phyloP scores from a whole-genome alignment of 2,329 filamentous ascomycete species.

The Fusarium pseudograminearum region DNA sequence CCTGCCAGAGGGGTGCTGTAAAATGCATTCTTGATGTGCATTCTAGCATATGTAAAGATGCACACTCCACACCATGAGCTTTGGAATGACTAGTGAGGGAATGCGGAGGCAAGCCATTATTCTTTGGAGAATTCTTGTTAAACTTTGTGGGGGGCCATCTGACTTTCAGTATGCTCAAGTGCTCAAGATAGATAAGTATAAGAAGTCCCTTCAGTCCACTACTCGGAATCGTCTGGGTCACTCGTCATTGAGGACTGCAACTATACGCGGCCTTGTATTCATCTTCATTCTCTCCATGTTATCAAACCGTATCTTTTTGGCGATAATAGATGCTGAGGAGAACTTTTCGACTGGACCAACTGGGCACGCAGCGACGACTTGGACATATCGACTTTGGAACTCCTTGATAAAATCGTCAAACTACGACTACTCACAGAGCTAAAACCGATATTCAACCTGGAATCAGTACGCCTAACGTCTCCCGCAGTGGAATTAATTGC shows the following conservation, averaged over 20 bases:
- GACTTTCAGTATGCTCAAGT: conserved; percentile 18
- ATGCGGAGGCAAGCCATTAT: conserved; percentile 42
- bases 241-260: neutral
- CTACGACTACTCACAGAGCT: neutral
- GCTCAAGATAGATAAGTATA: conserved; percentile 21
- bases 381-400: conserved; percentile 3
- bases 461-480: neutral
- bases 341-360: neutral
- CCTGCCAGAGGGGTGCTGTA: conserved; percentile 25
- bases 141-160: conserved; percentile 35
- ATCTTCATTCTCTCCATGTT: neutral
- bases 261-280: no score
- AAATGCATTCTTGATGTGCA: conserved; percentile 33
- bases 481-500: neutral
- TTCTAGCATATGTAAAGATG: conserved; percentile 30
- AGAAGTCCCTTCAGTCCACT: conserved; percentile 18
- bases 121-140: conserved; percentile 38
- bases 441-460: neutral
- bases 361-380: neutral
- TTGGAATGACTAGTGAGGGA: conserved; percentile 39
- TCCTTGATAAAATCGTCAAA: neutral
- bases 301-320: neutral
- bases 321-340: neutral
- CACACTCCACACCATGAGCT: conserved; percentile 36
- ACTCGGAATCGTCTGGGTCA: neutral